Evolutionary conservation across 129 eudicot species (phyloP), one percentile per base, ranked within the genome.

Genomic region (Escallonia herrerae): DNA sequence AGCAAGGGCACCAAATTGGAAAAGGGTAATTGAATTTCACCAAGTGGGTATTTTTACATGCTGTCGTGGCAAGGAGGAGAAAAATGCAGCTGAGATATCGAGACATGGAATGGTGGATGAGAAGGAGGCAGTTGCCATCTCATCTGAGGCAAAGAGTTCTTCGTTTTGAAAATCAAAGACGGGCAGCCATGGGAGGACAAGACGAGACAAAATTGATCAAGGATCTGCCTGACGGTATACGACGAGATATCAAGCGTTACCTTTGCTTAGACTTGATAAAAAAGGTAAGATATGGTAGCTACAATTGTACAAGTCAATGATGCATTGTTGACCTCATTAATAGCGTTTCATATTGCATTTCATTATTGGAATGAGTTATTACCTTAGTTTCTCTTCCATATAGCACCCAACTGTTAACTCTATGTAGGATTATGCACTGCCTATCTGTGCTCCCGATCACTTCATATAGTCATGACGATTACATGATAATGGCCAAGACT

Each of bases 31-130:
- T 22, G 33, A 22, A 22, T 22, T 22, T 22, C 33, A 68, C 15
- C 10, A 37, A 62, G 37, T 59, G 82, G 88, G 85, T 79, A 42
- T 82, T 86, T 68, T 59, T 86, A 68, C 68, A 67, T 63, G 80
- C 86, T 3, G 81, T 86, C 7, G 66, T 60, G 51, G 79, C 70
- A 13, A 86, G 74, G 66, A 52, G 76, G 65, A 82, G 83, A 13
- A 82, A 69, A 62, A 74, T 74, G 74, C 86, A 86, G 60, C 46
- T 86, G 66, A 76, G 66, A 60, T 69, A 61, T 12, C 44, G 83
- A 40, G 93, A 86, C 73, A 73, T 86, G 83, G 83, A 86, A 54
- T 79, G 86, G 83, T 86, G 93, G 93, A 79, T 86, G 88, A 79
- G 56, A 60, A 68, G 86, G 47, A 74, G 93, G 53, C 86, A 77